Evolutionary conservation across 2,329 filamentous ascomycete genomes (phyloP).

Genomic region (Dactylellina cionopaga): DNA sequence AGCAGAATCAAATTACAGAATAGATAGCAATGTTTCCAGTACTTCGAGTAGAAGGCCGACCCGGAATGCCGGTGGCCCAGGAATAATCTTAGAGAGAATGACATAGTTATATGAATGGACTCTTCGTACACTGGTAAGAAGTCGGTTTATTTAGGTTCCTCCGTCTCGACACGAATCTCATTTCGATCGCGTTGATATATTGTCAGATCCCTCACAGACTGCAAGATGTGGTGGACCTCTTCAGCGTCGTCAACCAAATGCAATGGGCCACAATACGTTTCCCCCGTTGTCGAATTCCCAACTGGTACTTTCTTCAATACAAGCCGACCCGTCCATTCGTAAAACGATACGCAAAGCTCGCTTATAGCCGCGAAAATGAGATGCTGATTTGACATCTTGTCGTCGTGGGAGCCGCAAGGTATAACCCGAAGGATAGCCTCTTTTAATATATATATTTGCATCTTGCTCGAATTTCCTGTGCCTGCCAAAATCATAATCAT

Average conservation of each 20-base stretch:
- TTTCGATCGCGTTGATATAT: no score
- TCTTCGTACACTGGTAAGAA: no score
- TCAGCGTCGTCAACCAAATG: conserved; percentile 36
- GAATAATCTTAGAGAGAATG: no score
- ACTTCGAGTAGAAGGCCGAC: no score
- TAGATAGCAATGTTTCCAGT: no score
- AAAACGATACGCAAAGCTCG: conserved; percentile 33
- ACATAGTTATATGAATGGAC: no score
- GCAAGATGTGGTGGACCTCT: conserved; percentile 9
- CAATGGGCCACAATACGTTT: conserved; percentile 8
- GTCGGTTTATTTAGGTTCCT: no score
- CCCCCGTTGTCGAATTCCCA: neutral
- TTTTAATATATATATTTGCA: no score
- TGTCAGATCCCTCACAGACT: conserved; percentile 1
- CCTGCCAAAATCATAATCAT: neutral
- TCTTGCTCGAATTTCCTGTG: conserved; percentile 26
- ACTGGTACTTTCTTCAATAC: conserved; percentile 5
- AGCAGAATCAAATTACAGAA: no score
- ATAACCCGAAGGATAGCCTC: conserved; percentile 5
- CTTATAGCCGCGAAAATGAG: neutral
- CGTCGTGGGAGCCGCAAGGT: neutral
- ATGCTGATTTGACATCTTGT: neutral
- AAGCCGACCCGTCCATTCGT: conserved; percentile 9
- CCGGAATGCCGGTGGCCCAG: no score
- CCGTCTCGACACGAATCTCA: no score